Evolutionary conservation across 306 rosid genomes (phyloP).

Genomic region (Myrica gale): DNA sequence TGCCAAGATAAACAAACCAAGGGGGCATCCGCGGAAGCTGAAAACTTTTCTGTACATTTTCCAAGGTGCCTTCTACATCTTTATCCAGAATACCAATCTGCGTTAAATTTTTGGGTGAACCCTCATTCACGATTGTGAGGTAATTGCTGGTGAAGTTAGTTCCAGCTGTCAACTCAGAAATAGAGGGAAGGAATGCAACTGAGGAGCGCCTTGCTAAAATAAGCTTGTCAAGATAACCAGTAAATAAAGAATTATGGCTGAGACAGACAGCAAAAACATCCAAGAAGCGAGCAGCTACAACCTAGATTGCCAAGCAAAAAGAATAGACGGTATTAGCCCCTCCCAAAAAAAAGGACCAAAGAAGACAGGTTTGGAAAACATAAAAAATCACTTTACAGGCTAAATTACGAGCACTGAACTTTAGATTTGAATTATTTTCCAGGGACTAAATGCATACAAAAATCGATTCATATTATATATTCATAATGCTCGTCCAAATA

Average conservation of each 20-base stretch:
- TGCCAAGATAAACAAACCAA: slow-evolving; percentile 76
- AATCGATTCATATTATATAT: not conserved
- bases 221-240: slow-evolving; percentile 71
- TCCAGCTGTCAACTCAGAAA: slow-evolving; percentile 77
- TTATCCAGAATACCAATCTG: slow-evolving; percentile 43
- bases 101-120: slow-evolving; percentile 43
- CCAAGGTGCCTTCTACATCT: slow-evolving; percentile 29
- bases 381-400: not conserved
- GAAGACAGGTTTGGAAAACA: not conserved
- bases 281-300: slow-evolving; percentile 39
- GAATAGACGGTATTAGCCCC: not conserved
- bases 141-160: slow-evolving; percentile 39
- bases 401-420: no score
- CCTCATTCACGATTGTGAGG: slow-evolving; percentile 37
- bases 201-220: slow-evolving; percentile 58
- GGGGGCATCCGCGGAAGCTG: slow-evolving; percentile 95
- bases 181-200: slow-evolving; percentile 68
- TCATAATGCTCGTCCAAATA: not conserved
- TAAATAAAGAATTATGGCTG: slow-evolving; percentile 71
- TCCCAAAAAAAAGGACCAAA: no score
- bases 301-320: slow-evolving; percentile 50
- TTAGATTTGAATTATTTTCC: not conserved
- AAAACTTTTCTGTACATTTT: slow-evolving; percentile 36
- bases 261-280: slow-evolving; percentile 5
- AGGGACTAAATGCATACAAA: not conserved